These are phyloP conservation scores for Prunus campanulata DNA, from an alignment of 306 rosid species.

Conservation along the genomic window DNA sequence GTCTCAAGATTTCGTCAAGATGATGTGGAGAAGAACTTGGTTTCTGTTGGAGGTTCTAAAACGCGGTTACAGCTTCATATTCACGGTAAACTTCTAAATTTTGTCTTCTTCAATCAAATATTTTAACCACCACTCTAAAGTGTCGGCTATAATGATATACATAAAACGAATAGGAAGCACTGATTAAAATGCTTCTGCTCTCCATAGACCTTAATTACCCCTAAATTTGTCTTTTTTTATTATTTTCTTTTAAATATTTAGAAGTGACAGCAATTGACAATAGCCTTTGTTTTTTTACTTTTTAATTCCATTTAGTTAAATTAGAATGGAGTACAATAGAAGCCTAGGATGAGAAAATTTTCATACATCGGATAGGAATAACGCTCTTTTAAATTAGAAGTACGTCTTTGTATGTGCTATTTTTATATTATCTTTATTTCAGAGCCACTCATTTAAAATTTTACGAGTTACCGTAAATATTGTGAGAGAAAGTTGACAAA, in stretches of 20 bases:
- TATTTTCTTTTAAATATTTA: not conserved
- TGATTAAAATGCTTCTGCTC: not conserved
- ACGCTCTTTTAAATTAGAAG: too few relatives aligned
- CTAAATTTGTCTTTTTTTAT: not conserved
- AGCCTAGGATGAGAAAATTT: too few relatives aligned
- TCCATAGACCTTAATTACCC: not conserved
- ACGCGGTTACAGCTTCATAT: constrained; percentile 67
- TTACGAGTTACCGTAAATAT: too few relatives aligned
- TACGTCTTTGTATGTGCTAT: too few relatives aligned
- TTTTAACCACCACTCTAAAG: not conserved
- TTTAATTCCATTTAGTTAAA: too few relatives aligned
- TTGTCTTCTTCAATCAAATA: not conserved
- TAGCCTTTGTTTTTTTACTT: not conserved
- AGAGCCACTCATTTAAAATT: too few relatives aligned
- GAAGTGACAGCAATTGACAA: not conserved
- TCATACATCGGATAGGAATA: too few relatives aligned
- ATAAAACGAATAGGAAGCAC: not conserved
- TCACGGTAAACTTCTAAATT: constrained; percentile 44
- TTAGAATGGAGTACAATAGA: too few relatives aligned
- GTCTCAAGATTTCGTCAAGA: constrained; percentile 66
- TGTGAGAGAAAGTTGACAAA: too few relatives aligned
- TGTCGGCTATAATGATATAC: not conserved
- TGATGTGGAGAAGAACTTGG: constrained; percentile 81
- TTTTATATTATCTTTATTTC: too few relatives aligned
- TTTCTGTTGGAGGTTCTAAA: constrained; percentile 60